Conservation (phyloP, 495 filamentous ascomycete genomes). For the Articulospora tetracladia region DNA sequence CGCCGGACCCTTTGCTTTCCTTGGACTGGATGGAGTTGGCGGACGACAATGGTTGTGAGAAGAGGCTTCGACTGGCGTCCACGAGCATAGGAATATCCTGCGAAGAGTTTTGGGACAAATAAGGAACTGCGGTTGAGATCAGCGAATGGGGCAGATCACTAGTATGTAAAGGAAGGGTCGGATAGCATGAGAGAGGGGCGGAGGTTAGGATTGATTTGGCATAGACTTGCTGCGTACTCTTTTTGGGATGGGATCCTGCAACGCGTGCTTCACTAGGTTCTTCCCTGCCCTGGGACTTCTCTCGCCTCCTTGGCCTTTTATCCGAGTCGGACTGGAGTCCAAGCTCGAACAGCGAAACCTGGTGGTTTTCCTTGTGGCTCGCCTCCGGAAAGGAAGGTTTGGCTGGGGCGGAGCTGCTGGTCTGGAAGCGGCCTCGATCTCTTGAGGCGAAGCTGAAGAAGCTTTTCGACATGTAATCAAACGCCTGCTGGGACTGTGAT, state of each 20-base stretch:
- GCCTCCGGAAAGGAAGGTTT: neutral
- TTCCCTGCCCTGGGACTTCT: slow-evolving; percentile 16
- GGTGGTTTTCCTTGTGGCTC: slow-evolving; percentile 11
- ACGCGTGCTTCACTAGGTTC: slow-evolving; percentile 19
- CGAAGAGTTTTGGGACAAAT: slow-evolving; percentile 4
- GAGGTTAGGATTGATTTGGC: slow-evolving; percentile 12
- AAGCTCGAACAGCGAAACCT: slow-evolving; percentile 27
- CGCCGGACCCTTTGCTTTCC: slow-evolving; percentile 10
- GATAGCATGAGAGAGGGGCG: slow-evolving; percentile 5
- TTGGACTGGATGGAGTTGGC: slow-evolving; percentile 4
- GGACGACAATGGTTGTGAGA: slow-evolving; percentile 6
- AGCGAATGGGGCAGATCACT: neutral
- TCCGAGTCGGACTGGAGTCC: slow-evolving; percentile 23
- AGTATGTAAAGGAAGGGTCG: neutral
- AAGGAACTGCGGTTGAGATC: neutral
- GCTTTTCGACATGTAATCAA: slow-evolving; percentile 20
- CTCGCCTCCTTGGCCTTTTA: slow-evolving; percentile 23
- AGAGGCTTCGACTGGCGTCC: slow-evolving; percentile 3
- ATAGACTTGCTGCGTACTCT: slow-evolving; percentile 19
- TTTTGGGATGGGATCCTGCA: slow-evolving; percentile 22
- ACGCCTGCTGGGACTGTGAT: neutral
- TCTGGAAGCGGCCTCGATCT: neutral
- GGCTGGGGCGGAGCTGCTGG: neutral
- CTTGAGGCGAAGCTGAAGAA: slow-evolving; percentile 10
- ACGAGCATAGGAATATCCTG: slow-evolving; percentile 5